A percentile compares a stretch with the other conserved stretches of the same genome.
Conservation (phyloP, 1,139 yeast species). For the Geotrichum histeridarum region DNA sequence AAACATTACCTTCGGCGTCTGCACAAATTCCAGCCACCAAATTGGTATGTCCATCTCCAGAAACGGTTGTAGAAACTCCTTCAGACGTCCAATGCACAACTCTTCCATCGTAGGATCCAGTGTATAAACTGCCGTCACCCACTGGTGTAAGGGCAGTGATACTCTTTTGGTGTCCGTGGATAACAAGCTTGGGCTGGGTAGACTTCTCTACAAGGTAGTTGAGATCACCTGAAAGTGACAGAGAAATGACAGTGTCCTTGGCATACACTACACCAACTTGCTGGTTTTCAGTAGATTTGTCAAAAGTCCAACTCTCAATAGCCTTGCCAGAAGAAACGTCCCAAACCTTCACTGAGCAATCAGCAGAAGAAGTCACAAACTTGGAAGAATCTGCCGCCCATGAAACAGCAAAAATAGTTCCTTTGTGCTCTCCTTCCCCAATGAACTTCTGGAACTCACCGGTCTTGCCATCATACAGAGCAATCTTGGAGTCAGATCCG, state of each 20-base stretch:
- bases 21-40: constrained; percentile 37
- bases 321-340: constrained; percentile 37
- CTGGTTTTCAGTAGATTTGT: constrained; percentile 50
- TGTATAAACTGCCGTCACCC: constrained; percentile 37
- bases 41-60: constrained; percentile 27
- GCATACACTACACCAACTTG: constrained; percentile 77
- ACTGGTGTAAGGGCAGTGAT: constrained; percentile 53
- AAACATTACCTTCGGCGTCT: constrained; percentile 34
- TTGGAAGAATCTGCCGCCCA: constrained; percentile 56
- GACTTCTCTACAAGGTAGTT: constrained; percentile 49
- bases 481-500: constrained; percentile 78
- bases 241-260: constrained; percentile 54
- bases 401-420: constrained; percentile 72
- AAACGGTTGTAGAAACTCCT: constrained; percentile 16
- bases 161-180: constrained; percentile 78
- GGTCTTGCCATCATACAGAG: constrained; percentile 77
- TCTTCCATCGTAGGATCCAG: constrained; percentile 86
- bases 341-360: constrained; percentile 67
- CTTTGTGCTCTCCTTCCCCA: constrained; percentile 52
- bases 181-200: constrained; percentile 41
- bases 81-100: constrained; percentile 51
- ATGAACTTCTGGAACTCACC: constrained; percentile 61
- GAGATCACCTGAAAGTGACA: constrained; percentile 69
- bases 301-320: constrained; percentile 32
- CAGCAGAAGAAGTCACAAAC: constrained; percentile 83